These are phyloP conservation scores for Neophaeococcomyces aloes DNA, from an alignment of 2,329 filamentous ascomycete species.

Conservation along the genomic window DNA sequence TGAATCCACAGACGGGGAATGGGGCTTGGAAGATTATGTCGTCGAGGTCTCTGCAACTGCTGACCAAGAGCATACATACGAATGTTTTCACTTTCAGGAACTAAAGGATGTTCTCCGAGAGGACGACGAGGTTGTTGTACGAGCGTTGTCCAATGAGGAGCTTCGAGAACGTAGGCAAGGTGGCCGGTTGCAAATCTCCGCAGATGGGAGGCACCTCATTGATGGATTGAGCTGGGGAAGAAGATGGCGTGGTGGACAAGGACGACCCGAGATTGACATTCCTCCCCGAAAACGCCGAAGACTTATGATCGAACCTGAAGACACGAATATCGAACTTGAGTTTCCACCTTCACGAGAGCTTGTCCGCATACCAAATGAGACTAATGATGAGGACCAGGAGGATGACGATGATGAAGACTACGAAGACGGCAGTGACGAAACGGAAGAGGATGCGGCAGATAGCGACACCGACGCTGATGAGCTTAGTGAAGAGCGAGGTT, in stretches of 20 bases:
- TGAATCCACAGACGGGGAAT: slow-evolving; percentile 56
- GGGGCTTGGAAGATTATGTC: slow-evolving; percentile 82
- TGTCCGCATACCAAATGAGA: slow-evolving; percentile 15
- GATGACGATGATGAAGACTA: slow-evolving; percentile 24
- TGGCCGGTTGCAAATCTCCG: slow-evolving; percentile 70
- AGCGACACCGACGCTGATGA: too few species aligned
- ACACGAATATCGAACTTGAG: slow-evolving; percentile 22
- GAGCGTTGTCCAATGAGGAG: slow-evolving; percentile 65
- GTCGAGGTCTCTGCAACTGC: slow-evolving; percentile 55
- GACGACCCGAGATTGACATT: slow-evolving; percentile 58
- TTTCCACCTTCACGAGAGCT: slow-evolving; percentile 14
- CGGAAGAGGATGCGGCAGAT: neutral
- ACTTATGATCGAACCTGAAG: slow-evolving; percentile 29
- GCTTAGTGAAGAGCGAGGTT: too few species aligned
- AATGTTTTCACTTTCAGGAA: slow-evolving; percentile 76
- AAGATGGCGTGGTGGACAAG: slow-evolving; percentile 47
- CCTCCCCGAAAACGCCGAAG: slow-evolving; percentile 62
- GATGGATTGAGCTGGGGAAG: slow-evolving; percentile 80
- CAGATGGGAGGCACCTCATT: slow-evolving; percentile 67
- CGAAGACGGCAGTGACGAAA: slow-evolving; percentile 5
- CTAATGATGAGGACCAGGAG: slow-evolving; percentile 25
- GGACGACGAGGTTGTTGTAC: slow-evolving; percentile 78
- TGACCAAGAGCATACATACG: slow-evolving; percentile 47
- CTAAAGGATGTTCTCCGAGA: slow-evolving; percentile 62
- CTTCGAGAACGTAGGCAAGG: slow-evolving; percentile 60